phyloP scores from a whole-genome alignment of 805 yeast genomes.

The Danielia reshetovae region DNA sequence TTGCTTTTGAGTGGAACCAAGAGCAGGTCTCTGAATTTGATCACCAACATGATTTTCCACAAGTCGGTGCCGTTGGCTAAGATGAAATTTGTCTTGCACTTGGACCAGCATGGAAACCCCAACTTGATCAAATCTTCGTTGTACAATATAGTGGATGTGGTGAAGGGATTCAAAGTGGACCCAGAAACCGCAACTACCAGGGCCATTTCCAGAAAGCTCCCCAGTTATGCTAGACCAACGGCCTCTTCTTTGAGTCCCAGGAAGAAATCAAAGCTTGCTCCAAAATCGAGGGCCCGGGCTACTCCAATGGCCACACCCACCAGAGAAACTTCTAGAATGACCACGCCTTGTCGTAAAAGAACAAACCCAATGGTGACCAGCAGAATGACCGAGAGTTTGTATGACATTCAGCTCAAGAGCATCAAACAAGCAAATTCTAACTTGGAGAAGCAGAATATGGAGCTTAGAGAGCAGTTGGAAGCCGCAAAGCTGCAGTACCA shows the following conservation, averaged over 20 bases:
- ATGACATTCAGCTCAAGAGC: constrained; percentile 1
- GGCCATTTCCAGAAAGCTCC: constrained; percentile 7
- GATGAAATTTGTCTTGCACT: constrained; percentile 22
- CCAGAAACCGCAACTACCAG: not conserved
- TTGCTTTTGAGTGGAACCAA: constrained; percentile 10
- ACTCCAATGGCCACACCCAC: not conserved
- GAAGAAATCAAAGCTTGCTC: not conserved
- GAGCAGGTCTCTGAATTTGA: constrained; percentile 23
- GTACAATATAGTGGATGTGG: constrained; percentile 21
- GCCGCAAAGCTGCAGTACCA: not conserved
- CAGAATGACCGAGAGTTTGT: not conserved
- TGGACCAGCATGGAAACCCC: constrained; percentile 24
- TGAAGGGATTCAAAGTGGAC: constrained; percentile 13
- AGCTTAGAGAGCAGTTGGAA: not conserved
- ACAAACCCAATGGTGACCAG: not conserved
- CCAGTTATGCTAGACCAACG: constrained; percentile 33
- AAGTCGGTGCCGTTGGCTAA: constrained; percentile 4
- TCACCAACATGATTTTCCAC: constrained; percentile 26
- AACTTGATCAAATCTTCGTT: constrained; percentile 24
- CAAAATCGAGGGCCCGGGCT: no score
- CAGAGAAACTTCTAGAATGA: not conserved
- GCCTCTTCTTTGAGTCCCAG: constrained; percentile 19
- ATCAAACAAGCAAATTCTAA: not conserved
- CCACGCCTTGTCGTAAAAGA: no score
- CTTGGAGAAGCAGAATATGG: not conserved